Evolutionary conservation across 352 stramenopile species (phyloP), one percentile per base, ranked within the genome.

Genomic region (Blastocystis sp.): DNA sequence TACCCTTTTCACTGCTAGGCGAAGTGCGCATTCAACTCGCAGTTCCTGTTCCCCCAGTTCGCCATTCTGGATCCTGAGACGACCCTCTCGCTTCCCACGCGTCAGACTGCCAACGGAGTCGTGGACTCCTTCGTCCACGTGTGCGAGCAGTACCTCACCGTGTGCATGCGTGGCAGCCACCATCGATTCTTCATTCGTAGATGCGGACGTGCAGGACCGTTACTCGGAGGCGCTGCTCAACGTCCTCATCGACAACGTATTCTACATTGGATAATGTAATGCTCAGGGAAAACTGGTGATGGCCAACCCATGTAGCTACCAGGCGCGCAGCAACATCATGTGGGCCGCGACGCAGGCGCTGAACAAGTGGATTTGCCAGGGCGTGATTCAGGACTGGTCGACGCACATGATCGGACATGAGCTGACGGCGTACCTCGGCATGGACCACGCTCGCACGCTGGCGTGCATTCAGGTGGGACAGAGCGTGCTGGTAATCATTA

Each of bases 371-470:
- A 78, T 88, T 60, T n/a, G 60, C 5, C 78, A 88, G 28, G 78
- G 78, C 4, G 78, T 88, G 45, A 65, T 88, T 19, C 40, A 76
- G 41, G 78, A 88, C 34, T 88, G 78, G 78, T 45, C 78, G 17
- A 88, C 78, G 38, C 78, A 88, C 28, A 77, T 76, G 78, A 88
- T 88, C 52, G 78, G 78, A 14, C 78, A 88, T 28, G 78, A 88
- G 53, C 34, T 88, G 21, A 88, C 78, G 28, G 78, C 78, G 10
- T 79, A 78, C 48, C 45, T 88, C 1, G 78, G 78, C n/a, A 76
- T 88, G 62, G 78, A 76, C 48, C 78, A 88, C 23, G 78, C 78
- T 14, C 56, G 66, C n/a, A 88, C 78, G 23, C 78, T 88, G 14
- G 78, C 78, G 2, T 88, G 78, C 48, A 88, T 88, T 78, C 78